Conservation (phyloP, 208 protist genomes). For the Leishmania major region DNA sequence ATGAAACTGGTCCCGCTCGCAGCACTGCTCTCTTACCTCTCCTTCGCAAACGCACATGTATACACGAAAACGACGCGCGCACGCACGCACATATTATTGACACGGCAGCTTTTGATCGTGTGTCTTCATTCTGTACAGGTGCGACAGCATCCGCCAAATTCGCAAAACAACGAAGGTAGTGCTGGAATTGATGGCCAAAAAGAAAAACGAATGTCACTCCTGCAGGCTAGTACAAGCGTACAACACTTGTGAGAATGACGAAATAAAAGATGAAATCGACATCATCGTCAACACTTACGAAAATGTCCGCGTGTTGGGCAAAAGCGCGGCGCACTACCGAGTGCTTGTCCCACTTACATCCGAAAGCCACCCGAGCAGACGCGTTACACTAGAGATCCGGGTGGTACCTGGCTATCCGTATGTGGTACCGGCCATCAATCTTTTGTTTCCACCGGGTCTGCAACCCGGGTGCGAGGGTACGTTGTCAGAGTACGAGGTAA, state of each 20-base stretch:
- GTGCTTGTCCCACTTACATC: constrained; percentile 53
- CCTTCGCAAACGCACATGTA: not conserved
- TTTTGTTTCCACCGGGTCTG: constrained; percentile 41
- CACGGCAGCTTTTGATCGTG: not conserved
- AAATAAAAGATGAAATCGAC: constrained; percentile 74
- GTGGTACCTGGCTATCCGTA: constrained; percentile 75
- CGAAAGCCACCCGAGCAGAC: constrained; percentile 36
- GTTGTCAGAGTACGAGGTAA: constrained; percentile 44
- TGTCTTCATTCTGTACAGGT: not conserved
- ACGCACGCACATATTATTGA: not conserved
- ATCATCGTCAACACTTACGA: constrained; percentile 69
- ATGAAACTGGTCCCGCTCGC: not conserved
- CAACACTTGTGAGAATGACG: constrained; percentile 46
- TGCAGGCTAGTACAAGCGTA: constrained; percentile 54
- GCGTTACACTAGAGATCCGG: constrained; percentile 54
- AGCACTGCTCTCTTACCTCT: not conserved
- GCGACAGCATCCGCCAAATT: not conserved
- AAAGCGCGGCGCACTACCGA: constrained; percentile 46
- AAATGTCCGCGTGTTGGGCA: constrained; percentile 45
- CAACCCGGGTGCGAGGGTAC: constrained; percentile 27
- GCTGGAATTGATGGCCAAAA: constrained; percentile 30
- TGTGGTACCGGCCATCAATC: constrained; percentile 51
- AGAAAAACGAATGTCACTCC: constrained; percentile 28
- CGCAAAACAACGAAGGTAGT: not conserved
- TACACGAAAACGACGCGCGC: not conserved